Percentiles rank a stretch among this genome's conserved stretches.
Conservation (phyloP, 768 basidiomycete genomes). For the Hygrocybe punicea region DNA sequence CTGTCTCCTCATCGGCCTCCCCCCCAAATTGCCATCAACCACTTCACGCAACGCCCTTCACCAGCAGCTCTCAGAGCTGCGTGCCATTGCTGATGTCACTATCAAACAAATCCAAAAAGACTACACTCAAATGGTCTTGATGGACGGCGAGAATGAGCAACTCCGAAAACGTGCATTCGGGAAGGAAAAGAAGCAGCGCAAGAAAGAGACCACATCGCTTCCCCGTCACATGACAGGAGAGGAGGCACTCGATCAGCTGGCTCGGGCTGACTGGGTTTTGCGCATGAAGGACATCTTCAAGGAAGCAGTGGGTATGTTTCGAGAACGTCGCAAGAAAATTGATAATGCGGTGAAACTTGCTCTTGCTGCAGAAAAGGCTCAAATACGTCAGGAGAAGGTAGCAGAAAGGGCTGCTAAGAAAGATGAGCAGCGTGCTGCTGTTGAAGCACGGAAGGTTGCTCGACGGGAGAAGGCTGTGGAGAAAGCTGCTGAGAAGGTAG, state of each 20-base stretch:
- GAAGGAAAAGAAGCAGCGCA: neutral
- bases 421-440: no score
- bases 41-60: neutral
- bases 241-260: neutral
- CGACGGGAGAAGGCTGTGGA: no score
- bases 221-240: neutral
- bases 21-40: neutral
- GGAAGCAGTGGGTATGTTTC: neutral
- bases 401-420: no score
- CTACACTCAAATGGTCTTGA: neutral
- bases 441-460: no score
- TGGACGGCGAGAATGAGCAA: neutral
- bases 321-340: neutral
- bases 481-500: no score
- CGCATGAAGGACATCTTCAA: neutral
- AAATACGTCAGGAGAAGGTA: no score
- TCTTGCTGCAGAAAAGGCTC: neutral
- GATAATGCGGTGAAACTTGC: neutral
- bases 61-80: neutral
- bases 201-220: neutral
- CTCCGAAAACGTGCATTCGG: neutral
- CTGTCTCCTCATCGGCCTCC: neutral
- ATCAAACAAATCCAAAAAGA: neutral
- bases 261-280: neutral
- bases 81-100: neutral